These are phyloP conservation scores for Macadamia tetraphylla DNA, from an alignment of 164 flowering plant species.

Conservation along the genomic window DNA sequence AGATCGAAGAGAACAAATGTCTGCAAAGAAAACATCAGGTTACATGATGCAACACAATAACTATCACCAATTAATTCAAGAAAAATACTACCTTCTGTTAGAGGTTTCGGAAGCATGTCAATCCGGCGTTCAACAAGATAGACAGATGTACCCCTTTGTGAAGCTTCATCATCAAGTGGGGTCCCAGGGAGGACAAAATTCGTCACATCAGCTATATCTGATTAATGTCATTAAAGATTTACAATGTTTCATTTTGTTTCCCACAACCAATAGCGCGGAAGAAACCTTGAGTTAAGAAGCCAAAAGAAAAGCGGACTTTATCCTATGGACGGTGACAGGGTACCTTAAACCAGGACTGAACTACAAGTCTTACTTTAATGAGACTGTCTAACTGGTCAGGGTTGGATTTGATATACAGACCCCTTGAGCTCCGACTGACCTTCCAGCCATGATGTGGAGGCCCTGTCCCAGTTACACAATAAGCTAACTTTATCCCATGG, in stretches of 20 bases:
- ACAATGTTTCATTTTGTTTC: constrained; percentile 6
- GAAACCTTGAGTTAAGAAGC: constrained; percentile 41
- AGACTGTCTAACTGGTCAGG: no score
- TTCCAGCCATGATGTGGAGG: no score
- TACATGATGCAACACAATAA: background rate
- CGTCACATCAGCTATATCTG: constrained; percentile 99
- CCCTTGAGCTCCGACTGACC: no score
- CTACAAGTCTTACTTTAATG: no score
- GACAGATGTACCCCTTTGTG: constrained; percentile 96
- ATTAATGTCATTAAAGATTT: constrained; percentile 33
- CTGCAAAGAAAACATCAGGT: constrained; percentile 35
- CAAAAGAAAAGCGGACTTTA: no score
- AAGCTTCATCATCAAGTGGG: constrained; percentile 90
- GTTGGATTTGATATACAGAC: no score
- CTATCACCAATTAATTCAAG: constrained; percentile 1
- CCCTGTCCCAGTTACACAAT: no score
- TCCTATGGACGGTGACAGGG: no score
- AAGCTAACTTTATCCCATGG: no score
- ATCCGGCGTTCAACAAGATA: constrained; percentile 98
- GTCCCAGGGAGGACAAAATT: constrained; percentile 93
- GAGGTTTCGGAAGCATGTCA: constrained; percentile 99
- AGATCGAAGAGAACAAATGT: constrained; percentile 90
- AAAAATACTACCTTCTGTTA: constrained; percentile 72
- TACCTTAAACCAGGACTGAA: no score
- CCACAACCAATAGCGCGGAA: background rate